These are phyloP conservation scores for Chalciporus chontae DNA, from an alignment of 768 basidiomycete genomes.

Conservation along the genomic window DNA sequence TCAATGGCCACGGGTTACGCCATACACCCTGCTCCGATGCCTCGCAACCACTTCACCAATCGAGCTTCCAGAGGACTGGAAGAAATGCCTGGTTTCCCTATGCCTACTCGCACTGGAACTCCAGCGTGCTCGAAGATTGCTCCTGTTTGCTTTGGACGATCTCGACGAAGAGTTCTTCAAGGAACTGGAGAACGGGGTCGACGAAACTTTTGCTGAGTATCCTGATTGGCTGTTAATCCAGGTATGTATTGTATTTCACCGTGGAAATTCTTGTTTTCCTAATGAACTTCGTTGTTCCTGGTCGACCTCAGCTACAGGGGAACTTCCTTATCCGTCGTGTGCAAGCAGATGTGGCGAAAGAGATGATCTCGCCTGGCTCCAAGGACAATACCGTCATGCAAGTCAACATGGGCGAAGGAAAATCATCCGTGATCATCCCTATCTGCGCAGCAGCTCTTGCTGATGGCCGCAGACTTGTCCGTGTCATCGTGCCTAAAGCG, in stretches of 20 bases:
- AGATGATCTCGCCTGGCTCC: slow-evolving; percentile 41
- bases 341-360: slow-evolving; percentile 36
- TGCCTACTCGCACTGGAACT: slow-evolving; percentile 27
- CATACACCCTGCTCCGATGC: slow-evolving; percentile 24
- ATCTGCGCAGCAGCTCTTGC: slow-evolving; percentile 39
- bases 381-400: slow-evolving; percentile 38
- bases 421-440: slow-evolving; percentile 44
- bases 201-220: slow-evolving; percentile 11
- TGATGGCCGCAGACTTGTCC: slow-evolving; percentile 37
- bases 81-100: slow-evolving; percentile 22
- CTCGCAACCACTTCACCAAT: slow-evolving; percentile 21
- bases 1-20: slow-evolving; percentile 35
- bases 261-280: no score
- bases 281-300: neutral
- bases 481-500: slow-evolving; percentile 44
- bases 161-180: slow-evolving; percentile 28
- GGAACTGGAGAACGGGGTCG: slow-evolving; percentile 19
- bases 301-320: slow-evolving; percentile 35
- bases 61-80: slow-evolving; percentile 24
- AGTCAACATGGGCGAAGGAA: slow-evolving; percentile 57
- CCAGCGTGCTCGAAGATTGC: slow-evolving; percentile 33
- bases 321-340: slow-evolving; percentile 37
- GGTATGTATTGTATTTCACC: slow-evolving; percentile 12
- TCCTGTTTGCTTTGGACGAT: slow-evolving; percentile 16
- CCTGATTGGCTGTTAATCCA: slow-evolving; percentile 44